Base-by-base conservation (phyloP, 2,329 filamentous ascomycete species). In the Fusarium graminum region DNA sequence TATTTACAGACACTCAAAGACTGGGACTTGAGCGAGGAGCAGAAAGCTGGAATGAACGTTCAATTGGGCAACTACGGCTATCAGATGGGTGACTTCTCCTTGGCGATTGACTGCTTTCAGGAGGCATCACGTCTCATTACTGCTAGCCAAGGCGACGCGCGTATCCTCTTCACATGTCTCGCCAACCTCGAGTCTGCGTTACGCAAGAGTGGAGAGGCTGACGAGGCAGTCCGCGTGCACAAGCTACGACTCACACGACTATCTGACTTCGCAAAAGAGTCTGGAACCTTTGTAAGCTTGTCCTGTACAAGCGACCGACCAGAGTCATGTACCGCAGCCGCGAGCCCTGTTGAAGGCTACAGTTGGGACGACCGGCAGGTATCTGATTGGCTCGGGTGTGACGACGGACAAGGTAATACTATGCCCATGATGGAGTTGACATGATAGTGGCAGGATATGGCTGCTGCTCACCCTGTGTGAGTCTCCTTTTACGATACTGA, bases 61-160 rank as follows among this genome's bases (percentile, higher is more conserved):
- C 74, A 77, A 34, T 51, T 77, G 14, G 75, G 75, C 26, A 75
- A 75, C 43, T 77, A 76, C 56, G 72, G 70, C 61, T 76, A 72
- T 52, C 72, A 67, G 9, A 68, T 73, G 65, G 68, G 67, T 25
- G 72, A 76, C 41, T 54, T 71, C 8, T 38, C 65, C n/a, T 63
- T 68, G 16, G 75, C 75, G n/a, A 69, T 77, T 3, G 50, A 66
- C 17, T 74, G 70, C 40, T 77, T 75, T 44, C 67, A 72, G 28
- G 66, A 74, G 50, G 75, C 75, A 14, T 73, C 72, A 6, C 65
- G 67, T 5, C 68, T 77, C 16, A 74, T 74, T 9, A 46, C 74
- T 4, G 63, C 67, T 14, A 62, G 68, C 17, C 72, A 74, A 38
- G 72, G 70, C 11, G 76, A 78, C 47, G 75, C 76, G 62, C 73